Evolutionary conservation across 2,329 filamentous ascomycete species (phyloP).

Genomic region (Emergomyces orientalis): DNA sequence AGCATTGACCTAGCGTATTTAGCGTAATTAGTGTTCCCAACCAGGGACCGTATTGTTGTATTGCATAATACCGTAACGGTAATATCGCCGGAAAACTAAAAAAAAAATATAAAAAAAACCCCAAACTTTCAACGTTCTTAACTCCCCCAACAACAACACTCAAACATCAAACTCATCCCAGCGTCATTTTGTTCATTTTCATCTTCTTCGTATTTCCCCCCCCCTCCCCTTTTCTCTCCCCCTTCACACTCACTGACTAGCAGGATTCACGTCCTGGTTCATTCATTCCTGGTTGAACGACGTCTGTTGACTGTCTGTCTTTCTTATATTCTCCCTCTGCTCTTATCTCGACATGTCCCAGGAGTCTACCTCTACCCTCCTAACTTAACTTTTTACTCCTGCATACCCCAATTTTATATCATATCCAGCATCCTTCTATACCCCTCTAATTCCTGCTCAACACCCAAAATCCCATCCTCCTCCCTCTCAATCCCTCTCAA

Average conservation of each 20-base stretch:
- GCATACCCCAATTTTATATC: background rate
- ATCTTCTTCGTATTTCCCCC: background rate
- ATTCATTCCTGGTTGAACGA: background rate
- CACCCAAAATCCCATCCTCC: background rate
- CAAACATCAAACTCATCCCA: background rate
- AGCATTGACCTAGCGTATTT: background rate
- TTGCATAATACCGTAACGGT: background rate
- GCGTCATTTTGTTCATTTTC: background rate
- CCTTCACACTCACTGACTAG: background rate
- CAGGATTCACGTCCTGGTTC: background rate
- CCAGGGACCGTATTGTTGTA: background rate
- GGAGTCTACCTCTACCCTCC: background rate
- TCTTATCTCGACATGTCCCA: background rate
- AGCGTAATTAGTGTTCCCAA: background rate
- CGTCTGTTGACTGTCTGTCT: background rate
- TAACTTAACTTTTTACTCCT: background rate
- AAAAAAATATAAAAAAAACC: too few species aligned
- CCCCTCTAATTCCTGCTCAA: background rate
- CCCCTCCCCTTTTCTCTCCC: background rate
- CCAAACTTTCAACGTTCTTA: background rate
- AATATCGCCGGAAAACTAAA: too few species aligned
- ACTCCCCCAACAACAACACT: conserved; percentile 8
- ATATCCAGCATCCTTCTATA: background rate
- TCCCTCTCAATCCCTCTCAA: conserved; percentile 13
- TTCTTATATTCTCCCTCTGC: background rate